Conservation (phyloP, 78 protist species). For the Dictyostelium firmibasis region DNA sequence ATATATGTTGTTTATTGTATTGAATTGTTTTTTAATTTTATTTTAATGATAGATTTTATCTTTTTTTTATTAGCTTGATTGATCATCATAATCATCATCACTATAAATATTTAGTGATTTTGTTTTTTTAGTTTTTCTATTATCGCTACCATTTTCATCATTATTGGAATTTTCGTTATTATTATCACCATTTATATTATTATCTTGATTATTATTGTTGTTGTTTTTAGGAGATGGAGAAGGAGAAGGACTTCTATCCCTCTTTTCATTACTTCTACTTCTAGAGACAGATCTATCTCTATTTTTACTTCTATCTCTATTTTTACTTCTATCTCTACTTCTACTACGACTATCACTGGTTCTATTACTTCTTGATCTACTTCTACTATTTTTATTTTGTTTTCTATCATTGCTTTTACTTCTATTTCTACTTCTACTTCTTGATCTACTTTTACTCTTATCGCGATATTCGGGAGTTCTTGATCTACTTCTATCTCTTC, state of each 20-base stretch:
- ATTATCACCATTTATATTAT: neutral
- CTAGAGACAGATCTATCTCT: neutral
- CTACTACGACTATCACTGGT: neutral
- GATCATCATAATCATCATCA: neutral
- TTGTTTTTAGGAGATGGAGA: too few species aligned
- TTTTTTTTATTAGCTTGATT: neutral
- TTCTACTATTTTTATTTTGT: neutral
- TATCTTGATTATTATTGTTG: neutral
- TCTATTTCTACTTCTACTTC: neutral
- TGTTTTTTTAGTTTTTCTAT: neutral
- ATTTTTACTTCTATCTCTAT: neutral
- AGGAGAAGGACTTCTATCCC: neutral
- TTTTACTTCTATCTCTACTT: too few species aligned
- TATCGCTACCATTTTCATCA: neutral
- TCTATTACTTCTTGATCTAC: neutral
- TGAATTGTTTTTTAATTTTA: neutral
- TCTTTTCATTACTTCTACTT: neutral
- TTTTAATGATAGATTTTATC: too few species aligned
- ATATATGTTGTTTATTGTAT: neutral
- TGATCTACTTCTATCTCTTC: neutral
- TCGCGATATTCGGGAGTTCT: conserved; percentile 8
- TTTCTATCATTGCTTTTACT: neutral
- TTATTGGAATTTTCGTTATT: neutral
- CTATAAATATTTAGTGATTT: neutral
- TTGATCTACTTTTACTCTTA: neutral